A percentile compares a stretch with the other conserved stretches of the same genome.
Conservation (phyloP, 805 yeast genomes). For the Lipomyces sp. region DNA sequence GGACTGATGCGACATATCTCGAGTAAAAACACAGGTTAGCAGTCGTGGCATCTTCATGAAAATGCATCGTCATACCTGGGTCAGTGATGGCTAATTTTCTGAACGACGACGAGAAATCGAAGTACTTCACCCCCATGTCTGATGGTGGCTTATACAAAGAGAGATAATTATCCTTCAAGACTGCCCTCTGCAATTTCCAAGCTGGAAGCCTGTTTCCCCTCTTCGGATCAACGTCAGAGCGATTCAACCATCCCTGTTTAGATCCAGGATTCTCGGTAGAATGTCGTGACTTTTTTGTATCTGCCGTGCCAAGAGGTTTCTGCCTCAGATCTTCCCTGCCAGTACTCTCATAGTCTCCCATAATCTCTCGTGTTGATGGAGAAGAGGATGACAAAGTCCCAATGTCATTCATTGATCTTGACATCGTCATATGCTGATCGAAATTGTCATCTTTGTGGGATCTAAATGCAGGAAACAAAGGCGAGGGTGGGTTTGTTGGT, state of each 20-base stretch:
- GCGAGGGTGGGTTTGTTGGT: conserved; percentile 14
- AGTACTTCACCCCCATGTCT: conserved; percentile 52
- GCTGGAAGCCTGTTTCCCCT: conserved; percentile 13
- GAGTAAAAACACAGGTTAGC: not conserved
- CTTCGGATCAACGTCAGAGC: conserved; percentile 33
- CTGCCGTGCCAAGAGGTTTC: not conserved
- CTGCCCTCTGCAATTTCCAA: conserved; percentile 63
- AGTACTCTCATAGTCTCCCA: not conserved
- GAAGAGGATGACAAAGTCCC: conserved; percentile 6
- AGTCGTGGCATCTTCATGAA: not conserved
- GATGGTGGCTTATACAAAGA: conserved; percentile 63
- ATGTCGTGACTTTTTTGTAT: not conserved
- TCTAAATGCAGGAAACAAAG: not conserved
- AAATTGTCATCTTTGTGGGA: conserved; percentile 4
- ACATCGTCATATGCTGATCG: conserved; percentile 3
- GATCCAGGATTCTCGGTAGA: not conserved
- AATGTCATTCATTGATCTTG: conserved; percentile 20
- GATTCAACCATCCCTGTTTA: conserved; percentile 67
- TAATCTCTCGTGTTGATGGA: not conserved
- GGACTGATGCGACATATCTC: conserved; percentile 17
- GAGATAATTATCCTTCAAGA: conserved; percentile 69
- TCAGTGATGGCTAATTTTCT: not conserved
- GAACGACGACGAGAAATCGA: conserved; percentile 38
- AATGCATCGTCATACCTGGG: not conserved
- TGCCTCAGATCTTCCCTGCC: not conserved